Base-by-base conservation (phyloP, 2,329 filamentous ascomycete species). In the Apiospora arundinis region DNA sequence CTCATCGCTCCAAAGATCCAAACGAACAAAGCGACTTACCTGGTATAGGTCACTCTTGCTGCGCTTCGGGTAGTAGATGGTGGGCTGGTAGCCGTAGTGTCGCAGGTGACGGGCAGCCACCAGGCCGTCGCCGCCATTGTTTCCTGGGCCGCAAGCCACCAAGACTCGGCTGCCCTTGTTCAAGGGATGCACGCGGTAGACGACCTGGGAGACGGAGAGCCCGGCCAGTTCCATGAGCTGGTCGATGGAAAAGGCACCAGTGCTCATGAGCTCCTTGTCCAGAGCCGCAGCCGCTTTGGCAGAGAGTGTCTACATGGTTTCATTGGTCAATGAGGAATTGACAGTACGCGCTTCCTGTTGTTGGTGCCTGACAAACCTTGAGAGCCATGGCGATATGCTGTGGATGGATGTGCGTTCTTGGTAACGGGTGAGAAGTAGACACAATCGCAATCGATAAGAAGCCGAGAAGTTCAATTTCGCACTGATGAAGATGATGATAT, bases 171-270 rank as follows among this genome's bases (percentile, higher is more conserved):
- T 90, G 9, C 95, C 94, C 74, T 89, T 89, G 72, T 80, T 88
- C 0, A 90, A 88, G 0, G 95, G 95, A 74, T 98, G 95, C 3
- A 98, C 88, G 71, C 90, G 91, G 82, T 93, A 97, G 8, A 98
- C 94, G 68, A 93, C 95, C 86, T 98, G 95, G 16, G 95, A 95
- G 37, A 98, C 95, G 0, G 95, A 95, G 0, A 99, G 87, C 0
- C 96, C 96, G 60, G 96, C 96, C 9, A 99, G 85, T 80, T 98
- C 96, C 96, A 99, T 98, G 67, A 99, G 86, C 82, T 99, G 96
- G 80, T 98, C 96, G 70, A 99, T 89, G 14, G 94, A 97, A 83
- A 97, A 99, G 11, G 93, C 95, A 0, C 91, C 90, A 14, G 90
- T 89, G 79, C 90, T 93, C 95, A 99, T 98, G 73, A 99, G 91